Base-by-base conservation (phyloP, 1,284 basidiomycete genomes). In the Papiliotrema terrestris region DNA sequence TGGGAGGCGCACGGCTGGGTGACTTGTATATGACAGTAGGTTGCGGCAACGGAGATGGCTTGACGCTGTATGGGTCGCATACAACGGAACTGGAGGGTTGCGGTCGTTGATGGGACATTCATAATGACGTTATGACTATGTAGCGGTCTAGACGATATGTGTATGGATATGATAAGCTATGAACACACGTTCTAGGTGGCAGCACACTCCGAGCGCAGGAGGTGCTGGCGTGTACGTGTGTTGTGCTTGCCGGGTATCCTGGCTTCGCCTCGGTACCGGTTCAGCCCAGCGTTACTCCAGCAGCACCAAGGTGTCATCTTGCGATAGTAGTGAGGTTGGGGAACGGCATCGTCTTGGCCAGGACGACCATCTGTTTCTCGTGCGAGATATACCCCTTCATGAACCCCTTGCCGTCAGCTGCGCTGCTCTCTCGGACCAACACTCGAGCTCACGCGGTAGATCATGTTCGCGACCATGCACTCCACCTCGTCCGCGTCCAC, bases 331-430 rank as follows among this genome's bases (percentile, higher is more conserved):
- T 50, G n/a, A 79, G 58, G 26, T 62, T 57, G 0, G 94, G 93
- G 71, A 98, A 98, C 0, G 93, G 84, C 61, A 87, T 87, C 14
- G 82, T 83, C 61, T 85, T 84, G 1, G 89, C 85, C 50, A 98
- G 75, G 2, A 98, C 95, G 2, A 97, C 87, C 81, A 88, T 91
- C 77, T 91, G 87, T 73, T 89, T 88, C 70, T 91, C 90, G 70
- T 98, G 95, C 45, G 91, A 93, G 68, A 98, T 95, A 75, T 98
- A 98, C 4, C 95, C 95, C 55, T 88, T 84, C 73, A 98, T 87
- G 73, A 87, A 91, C 3, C 90, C 91, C 78, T 80, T 60, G 26
- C n/a, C 8, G 8, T 38, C 11, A 29, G 23, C 23, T 19, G n/a
- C 19, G 45, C 23, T 13, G 15, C n/a, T 3, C 45, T n/a, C 8